phyloP scores from a whole-genome alignment of 225 moss, liverwort and hornwort genomes.

The Pseudisothecium myosuroides region DNA sequence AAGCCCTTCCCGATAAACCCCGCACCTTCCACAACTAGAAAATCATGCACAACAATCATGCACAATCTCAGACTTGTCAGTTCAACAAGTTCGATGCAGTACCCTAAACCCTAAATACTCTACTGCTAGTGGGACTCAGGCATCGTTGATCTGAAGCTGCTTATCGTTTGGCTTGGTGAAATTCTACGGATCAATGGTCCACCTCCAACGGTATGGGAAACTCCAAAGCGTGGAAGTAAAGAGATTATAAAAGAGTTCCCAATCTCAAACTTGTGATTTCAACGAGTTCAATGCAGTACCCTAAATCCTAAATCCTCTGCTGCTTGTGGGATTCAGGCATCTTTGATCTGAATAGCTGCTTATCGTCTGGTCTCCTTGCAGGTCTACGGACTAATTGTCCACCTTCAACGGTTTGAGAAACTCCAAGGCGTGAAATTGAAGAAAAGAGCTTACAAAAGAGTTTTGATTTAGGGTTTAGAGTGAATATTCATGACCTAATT shows the following conservation, averaged over 20 bases:
- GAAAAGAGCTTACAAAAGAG: background rate
- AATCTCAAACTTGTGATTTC: background rate
- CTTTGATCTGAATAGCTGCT: too few relatives aligned
- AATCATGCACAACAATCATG: background rate
- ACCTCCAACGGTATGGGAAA: background rate
- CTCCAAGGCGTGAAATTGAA: background rate
- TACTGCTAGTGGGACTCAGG: background rate
- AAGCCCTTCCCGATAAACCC: slow-evolving; percentile 49
- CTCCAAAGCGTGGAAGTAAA: background rate
- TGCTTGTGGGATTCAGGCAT: background rate
- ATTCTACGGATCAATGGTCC: background rate
- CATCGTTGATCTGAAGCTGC: background rate
- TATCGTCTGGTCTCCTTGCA: background rate
- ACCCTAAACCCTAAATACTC: background rate
- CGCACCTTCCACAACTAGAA: slow-evolving; percentile 38
- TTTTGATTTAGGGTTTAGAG: background rate
- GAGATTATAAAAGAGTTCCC: background rate
- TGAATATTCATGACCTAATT: background rate
- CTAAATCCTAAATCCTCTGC: background rate
- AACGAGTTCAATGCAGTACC: background rate
- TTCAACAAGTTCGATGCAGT: background rate
- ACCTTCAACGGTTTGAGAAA: background rate
- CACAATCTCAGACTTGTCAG: background rate
- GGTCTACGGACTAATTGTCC: background rate
- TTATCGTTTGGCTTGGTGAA: background rate